phyloP scores from a whole-genome alignment of 108 stramenopile genomes.

The Conticribra weissflogii region DNA sequence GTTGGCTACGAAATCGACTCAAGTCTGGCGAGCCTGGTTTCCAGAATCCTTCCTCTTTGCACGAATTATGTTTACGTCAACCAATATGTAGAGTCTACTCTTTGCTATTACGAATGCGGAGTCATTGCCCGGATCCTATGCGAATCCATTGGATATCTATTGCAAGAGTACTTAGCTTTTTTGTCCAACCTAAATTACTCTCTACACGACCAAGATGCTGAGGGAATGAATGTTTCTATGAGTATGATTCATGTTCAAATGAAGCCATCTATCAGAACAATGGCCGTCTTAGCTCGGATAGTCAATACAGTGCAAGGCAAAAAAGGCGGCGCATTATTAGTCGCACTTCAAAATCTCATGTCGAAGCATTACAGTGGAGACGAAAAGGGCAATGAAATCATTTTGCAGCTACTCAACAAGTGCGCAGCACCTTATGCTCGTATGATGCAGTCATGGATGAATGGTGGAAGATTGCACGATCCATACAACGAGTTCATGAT shows the following conservation, averaged over 20 bases:
- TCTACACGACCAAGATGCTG: conserved; percentile 34
- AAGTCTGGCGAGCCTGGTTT: conserved; percentile 57
- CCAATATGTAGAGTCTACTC: conserved; percentile 62
- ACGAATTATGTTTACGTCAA: conserved; percentile 69
- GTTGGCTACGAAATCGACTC: conserved; percentile 55
- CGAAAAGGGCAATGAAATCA: conserved; percentile 57
- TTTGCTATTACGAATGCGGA: conserved; percentile 83
- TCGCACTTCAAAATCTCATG: conserved; percentile 57
- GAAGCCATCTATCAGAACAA: conserved; percentile 72
- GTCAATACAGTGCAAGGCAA: conserved; percentile 46
- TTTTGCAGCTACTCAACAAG: conserved; percentile 63
- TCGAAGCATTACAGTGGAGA: conserved; percentile 63
- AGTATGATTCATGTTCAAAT: conserved; percentile 76
- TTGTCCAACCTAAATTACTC: conserved; percentile 70
- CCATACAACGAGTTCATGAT: conserved; percentile 95
- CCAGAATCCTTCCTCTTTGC: conserved; percentile 73
- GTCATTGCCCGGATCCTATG: conserved; percentile 87
- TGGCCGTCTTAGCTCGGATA: conserved; percentile 71
- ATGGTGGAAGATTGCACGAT: conserved; percentile 79
- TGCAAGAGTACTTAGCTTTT: conserved; percentile 83
- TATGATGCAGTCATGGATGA: conserved; percentile 88
- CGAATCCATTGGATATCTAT: conserved; percentile 68
- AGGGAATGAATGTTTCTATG: conserved; percentile 58
- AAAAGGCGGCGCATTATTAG: conserved; percentile 87
- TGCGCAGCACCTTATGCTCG: conserved; percentile 83